Conservation (phyloP, 257 asterid species). For the Schizonepeta tenuifolia region DNA sequence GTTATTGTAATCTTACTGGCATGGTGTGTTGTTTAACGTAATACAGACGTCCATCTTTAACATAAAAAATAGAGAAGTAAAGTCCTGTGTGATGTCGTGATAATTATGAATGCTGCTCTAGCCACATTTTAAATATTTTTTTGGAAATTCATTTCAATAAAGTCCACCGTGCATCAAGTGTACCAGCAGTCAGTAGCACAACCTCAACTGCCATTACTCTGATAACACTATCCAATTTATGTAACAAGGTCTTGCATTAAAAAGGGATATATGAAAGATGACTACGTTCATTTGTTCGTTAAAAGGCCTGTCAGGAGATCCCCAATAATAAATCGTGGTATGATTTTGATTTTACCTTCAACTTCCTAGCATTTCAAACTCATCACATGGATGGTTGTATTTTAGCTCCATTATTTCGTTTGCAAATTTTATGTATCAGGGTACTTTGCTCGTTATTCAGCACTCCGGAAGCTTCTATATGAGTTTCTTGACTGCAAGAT, state of each 20-base stretch:
- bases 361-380: conserved; percentile 28
- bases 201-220: conserved; percentile 17
- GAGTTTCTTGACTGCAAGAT: conserved; percentile 72
- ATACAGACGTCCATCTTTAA: background rate
- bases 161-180: background rate
- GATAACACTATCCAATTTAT: conserved; percentile 27
- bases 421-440: conserved; percentile 50
- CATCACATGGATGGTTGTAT: background rate
- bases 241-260: conserved; percentile 80
- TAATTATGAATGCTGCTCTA: conserved; percentile 17
- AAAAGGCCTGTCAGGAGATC: conserved; percentile 87
- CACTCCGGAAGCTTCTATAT: conserved; percentile 72
- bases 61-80: conserved; percentile 8
- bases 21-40: background rate
- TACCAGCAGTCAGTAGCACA: background rate
- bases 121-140: background rate
- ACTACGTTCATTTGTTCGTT: conserved; percentile 75
- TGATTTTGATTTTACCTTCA: conserved; percentile 18
- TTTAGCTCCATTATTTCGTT: conserved; percentile 31
- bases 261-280: conserved; percentile 90
- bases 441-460: conserved; percentile 94
- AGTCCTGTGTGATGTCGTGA: conserved; percentile 3
- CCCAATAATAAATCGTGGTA: conserved; percentile 96
- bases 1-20: conserved; percentile 8
- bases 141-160: background rate